phyloP scores from a whole-genome alignment of 768 basidiomycete genomes.

The Boletus speciosus region DNA sequence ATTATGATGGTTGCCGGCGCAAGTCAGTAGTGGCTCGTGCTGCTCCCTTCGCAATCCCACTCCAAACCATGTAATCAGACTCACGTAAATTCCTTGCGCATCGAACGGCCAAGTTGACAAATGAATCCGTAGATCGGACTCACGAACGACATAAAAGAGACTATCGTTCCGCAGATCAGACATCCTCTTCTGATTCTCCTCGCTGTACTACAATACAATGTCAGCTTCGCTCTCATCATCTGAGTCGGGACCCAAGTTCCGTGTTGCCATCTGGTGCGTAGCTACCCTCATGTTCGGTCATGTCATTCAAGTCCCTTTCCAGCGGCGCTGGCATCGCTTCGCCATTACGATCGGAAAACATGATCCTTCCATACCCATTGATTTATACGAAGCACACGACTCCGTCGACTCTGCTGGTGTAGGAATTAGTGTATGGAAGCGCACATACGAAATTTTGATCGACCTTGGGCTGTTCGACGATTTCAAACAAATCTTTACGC shows the following conservation, averaged over 20 bases:
- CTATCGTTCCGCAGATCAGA: not conserved
- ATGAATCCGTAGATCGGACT: too few relatives aligned
- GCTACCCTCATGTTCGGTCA: too few relatives aligned
- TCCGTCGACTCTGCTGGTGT: conserved; percentile 39
- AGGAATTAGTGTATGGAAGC: conserved; percentile 43
- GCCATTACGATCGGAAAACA: conserved; percentile 35
- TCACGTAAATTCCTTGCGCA: too few relatives aligned
- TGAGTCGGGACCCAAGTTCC: conserved; percentile 8
- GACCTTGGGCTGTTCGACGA: conserved; percentile 41
- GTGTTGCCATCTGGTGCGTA: conserved; percentile 21
- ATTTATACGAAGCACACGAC: conserved; percentile 45
- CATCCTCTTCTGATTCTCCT: not conserved
- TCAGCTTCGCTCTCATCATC: not conserved
- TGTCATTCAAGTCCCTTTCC: not conserved
- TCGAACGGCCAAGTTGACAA: too few relatives aligned
- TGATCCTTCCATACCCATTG: conserved; percentile 32
- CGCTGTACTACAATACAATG: not conserved
- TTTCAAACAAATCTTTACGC: conserved; percentile 14
- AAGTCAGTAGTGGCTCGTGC: too few relatives aligned
- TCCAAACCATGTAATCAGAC: too few relatives aligned
- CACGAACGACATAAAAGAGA: not conserved
- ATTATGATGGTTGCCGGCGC: too few relatives aligned
- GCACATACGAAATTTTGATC: conserved; percentile 43
- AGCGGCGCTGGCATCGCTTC: conserved; percentile 42
- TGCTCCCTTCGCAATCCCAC: too few relatives aligned